Base-by-base conservation (phyloP, 2,329 filamentous ascomycete species). In the Exserohilum rostratum region DNA sequence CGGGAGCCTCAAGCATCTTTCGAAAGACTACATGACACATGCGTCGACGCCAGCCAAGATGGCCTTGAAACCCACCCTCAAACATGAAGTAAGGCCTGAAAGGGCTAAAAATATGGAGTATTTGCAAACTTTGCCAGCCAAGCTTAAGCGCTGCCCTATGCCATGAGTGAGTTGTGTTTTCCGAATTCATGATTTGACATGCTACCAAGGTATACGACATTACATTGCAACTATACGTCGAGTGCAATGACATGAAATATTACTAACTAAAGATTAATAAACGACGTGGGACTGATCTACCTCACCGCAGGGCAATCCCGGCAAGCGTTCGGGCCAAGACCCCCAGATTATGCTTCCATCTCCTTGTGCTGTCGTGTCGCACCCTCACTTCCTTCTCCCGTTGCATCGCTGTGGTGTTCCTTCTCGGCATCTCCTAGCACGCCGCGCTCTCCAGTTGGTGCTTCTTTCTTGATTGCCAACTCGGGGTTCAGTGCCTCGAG, bases 401-500 rank as follows among this genome's bases (percentile, higher is more conserved):
- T 30, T 10, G n/a, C 33, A 18, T 50, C 34, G 18, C 46, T 45
- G 13, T 44, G 40, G 4, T 34, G n/a, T 11, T 43, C 33, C 10
- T 40, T 37, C 15, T 50, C 46, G 6, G 27, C 6, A 15, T 62
- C 46, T 15, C n/a, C 37, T 15, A 43, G 47, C n/a, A 46, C 44
- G 2, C 18, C 53, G 10, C 29, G 39, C 7, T 20, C 33, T 11
- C 43, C 33, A 4, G 6, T 47, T 1, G 29, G 43, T 10, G 31
- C 34, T 27, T 61, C 54, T 35, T 57, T 55, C 48, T 61, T 58
- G 1, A 57, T 40, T 11, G 44, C 43, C 39, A 66, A 47, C 46
- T 66, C 61, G n/a, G 64, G 64, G 40, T 64, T 66, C 12, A 60
- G 58, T 25, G 66, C 60, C 20, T 62, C 62, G 20, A 69, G 46